Percentiles rank a stretch among this genome's conserved stretches.
Evolutionary conservation across 2,329 filamentous ascomycete genomes (phyloP).

Genomic region (Pochonia chlamydosporia): DNA sequence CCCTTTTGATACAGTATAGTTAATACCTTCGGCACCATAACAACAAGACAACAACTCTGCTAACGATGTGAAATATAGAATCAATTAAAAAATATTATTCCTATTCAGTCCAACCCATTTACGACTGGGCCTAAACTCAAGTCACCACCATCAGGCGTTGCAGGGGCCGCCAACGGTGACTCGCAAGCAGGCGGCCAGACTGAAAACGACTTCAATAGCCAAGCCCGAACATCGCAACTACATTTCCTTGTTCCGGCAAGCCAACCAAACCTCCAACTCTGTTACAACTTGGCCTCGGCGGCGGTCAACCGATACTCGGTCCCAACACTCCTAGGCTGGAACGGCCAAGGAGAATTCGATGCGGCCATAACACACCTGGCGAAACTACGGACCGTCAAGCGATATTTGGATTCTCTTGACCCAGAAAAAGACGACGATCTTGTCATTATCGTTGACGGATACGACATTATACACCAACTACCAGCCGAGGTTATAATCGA

Average conservation of each 20-base stretch:
- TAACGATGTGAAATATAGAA: not conserved
- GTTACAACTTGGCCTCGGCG: slow-evolving; percentile 32
- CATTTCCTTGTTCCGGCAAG: slow-evolving; percentile 34
- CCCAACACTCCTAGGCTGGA: slow-evolving; percentile 32
- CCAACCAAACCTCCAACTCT: slow-evolving; percentile 28
- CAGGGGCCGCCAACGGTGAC: no score
- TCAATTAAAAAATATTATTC: not conserved
- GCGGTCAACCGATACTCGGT: slow-evolving; percentile 31
- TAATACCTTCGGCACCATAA: no score
- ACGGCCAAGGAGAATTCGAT: slow-evolving; percentile 27
- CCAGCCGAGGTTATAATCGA: slow-evolving; percentile 56
- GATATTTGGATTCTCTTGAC: slow-evolving; percentile 25
- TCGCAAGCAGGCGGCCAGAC: no score
- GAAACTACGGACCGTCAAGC: slow-evolving; percentile 29
- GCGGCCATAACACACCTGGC: slow-evolving; percentile 31
- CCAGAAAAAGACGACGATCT: slow-evolving; percentile 46
- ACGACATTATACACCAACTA: slow-evolving; percentile 61
- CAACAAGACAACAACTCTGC: not conserved
- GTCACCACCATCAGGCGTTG: no score
- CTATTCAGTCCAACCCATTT: not conserved
- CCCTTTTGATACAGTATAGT: slow-evolving; percentile 3
- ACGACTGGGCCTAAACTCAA: not conserved
- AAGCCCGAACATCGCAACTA: slow-evolving; percentile 22
- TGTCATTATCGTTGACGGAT: slow-evolving; percentile 57
- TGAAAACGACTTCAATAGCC: no score